Base-by-base conservation (phyloP, 495 filamentous ascomycete genomes). In the Penicillium herquei region DNA sequence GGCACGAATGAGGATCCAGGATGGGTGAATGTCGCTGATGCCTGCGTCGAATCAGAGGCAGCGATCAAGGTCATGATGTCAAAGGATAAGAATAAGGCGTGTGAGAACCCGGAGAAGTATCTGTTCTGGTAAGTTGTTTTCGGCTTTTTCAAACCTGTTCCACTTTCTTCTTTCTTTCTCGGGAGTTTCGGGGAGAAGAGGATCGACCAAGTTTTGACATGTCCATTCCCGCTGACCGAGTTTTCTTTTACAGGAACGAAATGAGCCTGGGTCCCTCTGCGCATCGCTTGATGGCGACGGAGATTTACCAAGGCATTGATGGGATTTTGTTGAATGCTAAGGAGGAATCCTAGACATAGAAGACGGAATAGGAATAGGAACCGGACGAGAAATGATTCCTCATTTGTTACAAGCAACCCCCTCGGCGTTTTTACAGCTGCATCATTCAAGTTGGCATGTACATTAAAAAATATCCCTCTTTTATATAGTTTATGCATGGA, bases 191-290 rank as follows among this genome's bases (percentile, higher is more conserved):
- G 35, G 33, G 1, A 16, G 16, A n/a, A 8, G 32, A 39, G 2
- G 17, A 39, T 49, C 32, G 21, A 37, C 49, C n/a, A n/a, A n/a
- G 40, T 18, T 31, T 42, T 45, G 6, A 26, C 21, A 26, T 26
- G 21, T 26, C 21, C 21, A 26, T 26, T 26, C 21, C 21, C 21
- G 21, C 21, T 26, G 21, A 26, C 21, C 21, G 21, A 26, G 21
- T 26, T 12, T 35, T 39, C 13, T 55, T n/a, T 33, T 54, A 18
- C 65, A 83, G 81, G 79, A 73, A 82, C 59, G 73, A 81, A 16
- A 78, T 81, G 69, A 72, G 77, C 56, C 61, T 81, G 57, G 80
- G 80, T 9, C 68, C 78, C 17, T 71, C 69, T 12, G 77, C 74
- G 47, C 77, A 81, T 56, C 68, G 74, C 47, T 70, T 82, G 47